Evolutionary conservation across 306 rosid species (phyloP), one percentile per base, ranked within the genome.

Genomic region (Neltuma alba): DNA sequence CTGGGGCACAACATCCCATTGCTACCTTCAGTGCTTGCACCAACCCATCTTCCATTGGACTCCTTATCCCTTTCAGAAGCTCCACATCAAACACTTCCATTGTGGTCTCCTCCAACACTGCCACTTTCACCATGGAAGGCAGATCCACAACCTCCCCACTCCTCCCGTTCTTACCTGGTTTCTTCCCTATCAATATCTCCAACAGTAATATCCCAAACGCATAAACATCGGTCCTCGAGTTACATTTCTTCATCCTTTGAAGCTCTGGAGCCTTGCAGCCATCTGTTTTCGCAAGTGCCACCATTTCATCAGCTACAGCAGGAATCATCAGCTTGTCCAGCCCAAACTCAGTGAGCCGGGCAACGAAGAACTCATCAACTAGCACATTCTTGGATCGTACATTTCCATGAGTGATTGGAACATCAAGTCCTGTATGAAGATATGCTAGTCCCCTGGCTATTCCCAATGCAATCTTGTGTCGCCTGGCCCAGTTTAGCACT

Each of bases 1-100:
- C 98, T 3, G 99, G 99, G 23, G 99, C 99, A 76, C 99, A 96
- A 76, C 99, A 96, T 14, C 99, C 99, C 99, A 96, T 96, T 61
- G 98, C 99, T 16, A 96, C 89, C 85, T 93, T 96, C 87, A 96
- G 71, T 20, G 97, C 97, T 42, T 96, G 98, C 37, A 96, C 81
- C 84, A 96, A 74, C 20, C 99, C 99, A 60, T 96, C 99, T 82
- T 96, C 99, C 98, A 93, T 96, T 4, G 97, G 97, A 77, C 90
- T 96, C 54, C 93, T 91, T 50, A 93, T 88, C 81, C 98, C 99
- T 86, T 93, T 96, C 86, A 93, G 78, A 9, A 96, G 86, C 30
- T 93, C 98, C 79, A 89, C 93, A 52, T 96, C 98, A 14, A 96
- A 96, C 71, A 96, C 96, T 82, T 93, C 99, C 99, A 90, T 87